Percentiles rank a stretch among this genome's conserved stretches.
phyloP scores from a whole-genome alignment of 2,329 filamentous ascomycete species.

The Lecanosticta acicola region DNA sequence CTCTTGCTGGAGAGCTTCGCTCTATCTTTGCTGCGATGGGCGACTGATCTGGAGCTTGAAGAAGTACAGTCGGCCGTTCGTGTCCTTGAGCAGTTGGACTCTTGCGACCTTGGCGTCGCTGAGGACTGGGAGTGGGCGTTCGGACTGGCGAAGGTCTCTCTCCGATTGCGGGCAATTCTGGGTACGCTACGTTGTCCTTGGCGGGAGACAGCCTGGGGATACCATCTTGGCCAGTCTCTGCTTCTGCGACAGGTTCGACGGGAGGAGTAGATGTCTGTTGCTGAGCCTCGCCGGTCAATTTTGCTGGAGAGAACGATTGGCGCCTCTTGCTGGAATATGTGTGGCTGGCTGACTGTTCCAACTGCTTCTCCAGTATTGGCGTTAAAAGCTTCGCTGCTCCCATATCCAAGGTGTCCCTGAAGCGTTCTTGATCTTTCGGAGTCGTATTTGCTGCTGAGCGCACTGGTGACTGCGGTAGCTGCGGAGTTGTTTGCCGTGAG shows the following conservation, averaged over 20 bases:
- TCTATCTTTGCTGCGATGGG: slow-evolving; percentile 27
- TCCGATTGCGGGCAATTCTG: slow-evolving; percentile 16
- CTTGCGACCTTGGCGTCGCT: slow-evolving; percentile 9
- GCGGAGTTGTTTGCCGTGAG: slow-evolving; percentile 30
- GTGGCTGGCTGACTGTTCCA: slow-evolving; percentile 22
- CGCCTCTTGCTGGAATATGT: slow-evolving; percentile 15
- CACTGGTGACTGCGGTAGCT: slow-evolving; percentile 42
- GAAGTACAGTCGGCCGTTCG: slow-evolving; percentile 13
- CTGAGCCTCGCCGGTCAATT: neutral
- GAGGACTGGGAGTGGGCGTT: slow-evolving; percentile 17
- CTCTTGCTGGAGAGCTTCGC: slow-evolving; percentile 20
- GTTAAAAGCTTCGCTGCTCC: slow-evolving; percentile 32
- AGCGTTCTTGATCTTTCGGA: slow-evolving; percentile 52
- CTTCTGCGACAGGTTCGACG: neutral
- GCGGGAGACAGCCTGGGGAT: slow-evolving; percentile 10
- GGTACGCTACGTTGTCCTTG: slow-evolving; percentile 18
- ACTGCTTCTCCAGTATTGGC: slow-evolving; percentile 32
- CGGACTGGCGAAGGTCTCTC: slow-evolving; percentile 12
- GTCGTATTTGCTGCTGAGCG: slow-evolving; percentile 47
- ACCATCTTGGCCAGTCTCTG: neutral
- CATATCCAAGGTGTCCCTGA: slow-evolving; percentile 48
- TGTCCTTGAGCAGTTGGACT: slow-evolving; percentile 1
- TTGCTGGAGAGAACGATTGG: slow-evolving; percentile 4
- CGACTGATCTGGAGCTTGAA: slow-evolving; percentile 21
- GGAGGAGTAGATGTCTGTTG: neutral